Base-by-base conservation (phyloP, 2,329 filamentous ascomycete species). In the Fusarium sp. region DNA sequence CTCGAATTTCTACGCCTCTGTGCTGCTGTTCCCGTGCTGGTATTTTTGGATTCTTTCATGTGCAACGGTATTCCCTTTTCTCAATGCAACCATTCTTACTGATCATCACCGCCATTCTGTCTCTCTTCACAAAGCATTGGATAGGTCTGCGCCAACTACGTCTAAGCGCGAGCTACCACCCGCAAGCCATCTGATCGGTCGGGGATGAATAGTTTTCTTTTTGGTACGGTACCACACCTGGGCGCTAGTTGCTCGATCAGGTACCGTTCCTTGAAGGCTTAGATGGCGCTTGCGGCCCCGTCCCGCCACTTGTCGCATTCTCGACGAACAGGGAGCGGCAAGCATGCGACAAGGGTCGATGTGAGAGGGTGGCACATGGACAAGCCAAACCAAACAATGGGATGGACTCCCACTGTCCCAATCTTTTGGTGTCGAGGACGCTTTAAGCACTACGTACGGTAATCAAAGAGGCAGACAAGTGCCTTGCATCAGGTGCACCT, bases 211-310 rank as follows among this genome's bases (percentile, higher is more conserved):
- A n/a, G 47, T 48, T 24, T 24, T 38, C 59, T 44, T 66, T 35
- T 39, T 49, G n/a, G 33, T 41, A 57, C 48, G 10, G 22, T 55
- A 72, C 69, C 63, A 68, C 54, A 67, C 69, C 61, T 58, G 66
- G 66, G 62, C 74, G 75, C 75, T 75, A 65, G 63, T 63, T 54
- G 59, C 70, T 68, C 51, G 73, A 75, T 75, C 63, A 75, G 67
- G 73, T 77, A 76, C 75, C 76, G 71, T 74, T 75, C 72, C 70
- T 75, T 66, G 54, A 73, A 75, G 75, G 76, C 76, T 76, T 77
- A 74, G 76, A 76, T 76, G 76, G 74, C 76, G 72, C 72, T 75
- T 77, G 75, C 66, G 75, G 75, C 75, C 66, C 72, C 72, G 75
- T 77, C 75, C 75, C 75, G 75, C 74, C 75, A 77, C 75, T 77